Evolutionary conservation across 2,329 filamentous ascomycete species (phyloP).

Genomic region (Pseudogymnoascus sp.): DNA sequence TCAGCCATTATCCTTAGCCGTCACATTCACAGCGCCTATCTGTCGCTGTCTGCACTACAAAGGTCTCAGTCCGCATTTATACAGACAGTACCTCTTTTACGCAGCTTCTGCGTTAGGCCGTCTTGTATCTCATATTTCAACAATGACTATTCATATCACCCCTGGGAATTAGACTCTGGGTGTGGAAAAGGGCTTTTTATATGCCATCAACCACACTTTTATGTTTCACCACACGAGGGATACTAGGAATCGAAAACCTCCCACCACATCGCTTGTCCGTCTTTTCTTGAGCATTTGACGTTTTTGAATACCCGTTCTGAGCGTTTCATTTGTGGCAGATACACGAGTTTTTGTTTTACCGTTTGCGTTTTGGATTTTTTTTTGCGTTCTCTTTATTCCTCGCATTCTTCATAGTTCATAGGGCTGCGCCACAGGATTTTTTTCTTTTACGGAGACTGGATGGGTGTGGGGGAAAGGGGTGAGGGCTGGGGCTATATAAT

Average conservation of each 20-base stretch:
- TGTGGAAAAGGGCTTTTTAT: neutral
- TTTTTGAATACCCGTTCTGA: conserved; percentile 2
- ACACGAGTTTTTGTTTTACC: neutral
- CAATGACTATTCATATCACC: neutral
- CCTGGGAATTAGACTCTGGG: neutral
- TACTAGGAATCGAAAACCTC: neutral
- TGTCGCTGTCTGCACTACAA: neutral
- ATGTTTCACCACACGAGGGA: neutral
- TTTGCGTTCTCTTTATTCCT: neutral
- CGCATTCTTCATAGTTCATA: neutral
- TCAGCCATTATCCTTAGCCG: neutral
- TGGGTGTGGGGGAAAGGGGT: neutral
- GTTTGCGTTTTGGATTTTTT: neutral
- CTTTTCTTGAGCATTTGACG: conserved; percentile 2
- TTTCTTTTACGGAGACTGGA: neutral
- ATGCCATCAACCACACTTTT: neutral
- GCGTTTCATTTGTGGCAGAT: neutral
- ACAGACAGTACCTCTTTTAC: neutral
- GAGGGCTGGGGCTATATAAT: neutral
- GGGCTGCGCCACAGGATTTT: neutral
- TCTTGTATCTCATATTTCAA: neutral
- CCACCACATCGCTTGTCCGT: neutral
- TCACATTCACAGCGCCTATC: neutral
- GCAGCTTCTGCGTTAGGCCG: neutral
- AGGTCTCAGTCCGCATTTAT: neutral